Conservation (phyloP, 2,329 filamentous ascomycete genomes). For the Aspergillus novoparasiticus region DNA sequence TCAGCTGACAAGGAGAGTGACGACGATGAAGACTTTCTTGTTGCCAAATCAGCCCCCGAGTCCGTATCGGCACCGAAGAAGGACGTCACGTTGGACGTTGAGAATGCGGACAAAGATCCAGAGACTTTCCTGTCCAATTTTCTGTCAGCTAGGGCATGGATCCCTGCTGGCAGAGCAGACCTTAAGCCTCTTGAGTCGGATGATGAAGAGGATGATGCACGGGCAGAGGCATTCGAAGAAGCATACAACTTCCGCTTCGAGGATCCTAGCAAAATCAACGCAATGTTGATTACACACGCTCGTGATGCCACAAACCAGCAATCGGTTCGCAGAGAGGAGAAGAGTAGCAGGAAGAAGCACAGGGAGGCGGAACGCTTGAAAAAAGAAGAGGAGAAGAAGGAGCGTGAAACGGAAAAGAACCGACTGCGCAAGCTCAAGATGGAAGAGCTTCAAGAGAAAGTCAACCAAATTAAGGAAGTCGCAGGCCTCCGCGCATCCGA, state of each 20-base stretch:
- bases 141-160: constrained; percentile 88
- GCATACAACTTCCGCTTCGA: constrained; percentile 97
- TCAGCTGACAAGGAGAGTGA: constrained; percentile 55
- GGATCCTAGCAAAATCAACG: constrained; percentile 83
- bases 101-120: constrained; percentile 81
- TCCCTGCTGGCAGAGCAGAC: constrained; percentile 65
- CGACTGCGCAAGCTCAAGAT: constrained; percentile 84
- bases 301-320: constrained; percentile 80
- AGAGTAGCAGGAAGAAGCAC: constrained; percentile 72
- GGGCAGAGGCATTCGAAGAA: constrained; percentile 84
- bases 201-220: constrained; percentile 72
- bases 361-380: constrained; percentile 76
- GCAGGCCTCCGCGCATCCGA: constrained; percentile 73
- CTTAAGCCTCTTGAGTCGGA: constrained; percentile 91
- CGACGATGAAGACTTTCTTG: constrained; percentile 73
- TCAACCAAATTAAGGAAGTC: constrained; percentile 84
- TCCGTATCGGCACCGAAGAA: constrained; percentile 36
- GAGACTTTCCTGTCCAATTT: constrained; percentile 95
- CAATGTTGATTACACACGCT: constrained; percentile 83
- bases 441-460: constrained; percentile 84
- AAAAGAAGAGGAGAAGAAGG: constrained; percentile 75
- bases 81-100: constrained; percentile 66
- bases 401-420: constrained; percentile 78
- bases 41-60: constrained; percentile 64
- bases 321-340: constrained; percentile 83